Evolutionary conservation across 1,139 yeast species (phyloP).

Genomic region (Pichia sp.): DNA sequence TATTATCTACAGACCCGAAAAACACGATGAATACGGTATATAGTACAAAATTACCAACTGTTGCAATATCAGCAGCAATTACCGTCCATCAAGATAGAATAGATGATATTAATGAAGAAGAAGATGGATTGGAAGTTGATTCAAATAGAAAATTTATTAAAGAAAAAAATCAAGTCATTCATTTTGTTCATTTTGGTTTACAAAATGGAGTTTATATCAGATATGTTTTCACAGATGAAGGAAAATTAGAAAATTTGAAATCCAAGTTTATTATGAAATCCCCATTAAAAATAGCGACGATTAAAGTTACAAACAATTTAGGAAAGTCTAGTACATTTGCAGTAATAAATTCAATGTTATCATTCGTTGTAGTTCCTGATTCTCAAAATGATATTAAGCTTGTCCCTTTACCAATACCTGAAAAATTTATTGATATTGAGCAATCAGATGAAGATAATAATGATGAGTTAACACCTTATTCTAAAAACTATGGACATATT

Average conservation of each 20-base stretch:
- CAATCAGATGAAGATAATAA: constrained; percentile 7
- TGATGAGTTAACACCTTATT: constrained; percentile 2
- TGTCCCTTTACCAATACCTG: constrained; percentile 36
- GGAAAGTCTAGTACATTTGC: constrained; percentile 3
- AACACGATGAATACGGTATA: constrained; percentile 56
- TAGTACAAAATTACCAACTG: constrained; percentile 63
- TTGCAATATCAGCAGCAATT: constrained; percentile 46
- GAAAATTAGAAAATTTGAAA: constrained; percentile 60
- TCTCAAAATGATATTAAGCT: constrained; percentile 31
- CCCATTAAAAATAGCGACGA: constrained; percentile 26
- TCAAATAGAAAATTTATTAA: neutral
- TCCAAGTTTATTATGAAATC: constrained; percentile 70
- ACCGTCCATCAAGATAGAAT: constrained; percentile 32
- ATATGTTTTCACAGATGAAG: constrained; percentile 52
- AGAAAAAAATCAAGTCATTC: constrained; percentile 6
- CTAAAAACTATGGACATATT: constrained; percentile 25
- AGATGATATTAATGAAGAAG: constrained; percentile 9
- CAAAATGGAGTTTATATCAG: constrained; percentile 74
- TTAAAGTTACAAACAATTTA: constrained; percentile 28
- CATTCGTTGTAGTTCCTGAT: constrained; percentile 12
- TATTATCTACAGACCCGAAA: constrained; percentile 61
- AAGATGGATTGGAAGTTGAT: constrained; percentile 2
- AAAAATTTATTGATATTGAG: constrained; percentile 11
- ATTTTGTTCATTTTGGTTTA: constrained; percentile 66
- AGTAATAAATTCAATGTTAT: constrained; percentile 4